Evolutionary conservation across 768 basidiomycete genomes (phyloP).

Genomic region (Tephrocybe rancida): DNA sequence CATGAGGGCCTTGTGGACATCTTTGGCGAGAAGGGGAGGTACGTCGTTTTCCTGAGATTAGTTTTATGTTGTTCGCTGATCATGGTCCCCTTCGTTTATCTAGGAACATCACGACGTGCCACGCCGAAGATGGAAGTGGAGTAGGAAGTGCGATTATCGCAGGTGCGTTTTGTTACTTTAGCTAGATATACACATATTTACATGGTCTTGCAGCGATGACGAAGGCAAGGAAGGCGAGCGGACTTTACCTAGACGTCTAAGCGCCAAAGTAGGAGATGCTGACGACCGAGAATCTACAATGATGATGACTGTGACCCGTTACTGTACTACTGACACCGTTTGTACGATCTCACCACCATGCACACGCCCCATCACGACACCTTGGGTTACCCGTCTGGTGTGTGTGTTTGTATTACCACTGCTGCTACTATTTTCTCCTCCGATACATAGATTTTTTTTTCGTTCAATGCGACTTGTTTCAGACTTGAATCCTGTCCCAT

Average conservation of each 20-base stretch:
- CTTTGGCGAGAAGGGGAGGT: conserved; percentile 95
- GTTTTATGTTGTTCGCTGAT: neutral
- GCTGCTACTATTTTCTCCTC: too few species aligned
- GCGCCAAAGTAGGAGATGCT: neutral
- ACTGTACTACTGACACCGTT: neutral
- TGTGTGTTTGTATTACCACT: conserved; percentile 2
- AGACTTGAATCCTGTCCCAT: too few species aligned
- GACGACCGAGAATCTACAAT: neutral
- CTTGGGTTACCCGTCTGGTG: conserved; percentile 3
- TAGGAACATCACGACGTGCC: conserved; percentile 76
- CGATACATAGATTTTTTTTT: too few species aligned
- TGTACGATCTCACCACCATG: conserved; percentile 5
- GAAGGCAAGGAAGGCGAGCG: conserved; percentile 73
- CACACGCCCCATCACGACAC: neutral
- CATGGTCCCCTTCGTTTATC: neutral
- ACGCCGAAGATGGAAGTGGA: conserved; percentile 91
- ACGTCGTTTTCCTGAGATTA: conserved; percentile 26
- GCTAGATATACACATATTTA: neutral
- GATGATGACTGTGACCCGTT: neutral
- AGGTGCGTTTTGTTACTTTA: conserved; percentile 26
- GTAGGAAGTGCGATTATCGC: conserved; percentile 98
- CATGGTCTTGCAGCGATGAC: conserved; percentile 73
- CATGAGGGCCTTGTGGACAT: conserved; percentile 93
- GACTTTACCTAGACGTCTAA: conserved; percentile 56
- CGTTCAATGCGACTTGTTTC: too few species aligned